Evolutionary conservation across 805 yeast genomes (phyloP), one percentile per base, ranked within the genome.

Genomic region (Yarrowia divulgata): DNA sequence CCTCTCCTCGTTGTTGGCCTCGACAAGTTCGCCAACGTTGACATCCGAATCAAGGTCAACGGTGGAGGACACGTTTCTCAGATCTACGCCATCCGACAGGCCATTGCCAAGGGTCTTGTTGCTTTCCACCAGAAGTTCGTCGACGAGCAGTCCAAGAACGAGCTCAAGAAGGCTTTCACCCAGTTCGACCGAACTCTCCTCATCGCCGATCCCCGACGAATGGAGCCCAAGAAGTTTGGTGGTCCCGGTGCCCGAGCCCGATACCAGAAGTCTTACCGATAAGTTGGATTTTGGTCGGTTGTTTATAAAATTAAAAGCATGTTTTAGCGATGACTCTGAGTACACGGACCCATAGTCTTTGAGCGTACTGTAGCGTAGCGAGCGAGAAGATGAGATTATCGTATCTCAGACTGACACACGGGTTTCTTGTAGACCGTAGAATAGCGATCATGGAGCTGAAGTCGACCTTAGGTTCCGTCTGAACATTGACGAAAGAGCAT

Each of bases 171-270:
- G 88, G 90, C 96, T 80, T 92, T 93, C 87, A 88, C 94, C 76
- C 82, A 97, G 80, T 96, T 93, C 90, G 99, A 95, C 94, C 93
- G 97, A 89, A 92, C 98, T 84, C 90, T 95, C 84, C 90, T 95
- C 87, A 95, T 95, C 84, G 98, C 99, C 80, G 99, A 95, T 85
- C 87, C 98, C 80, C 93, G 99, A 91, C 94, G 97, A 90, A 90
- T 93, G 90, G 99, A 95, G 89, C 99, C 99, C 90, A 95, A 95
- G 98, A 95, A 95, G 89, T 95, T 95, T 88, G 99, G 99, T 89
- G 99, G 99, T 89, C 97, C 97, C 85, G 99, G 99, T 91, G 99
- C 99, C 87, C 95, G 99, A 88, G 95, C 99, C 83, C 94, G 98
- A 88, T 94, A 91, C 98, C 99, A 95, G 90, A 95, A 95, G 85